These are phyloP conservation scores for Butyriboletus loyo DNA, from an alignment of 768 basidiomycete species.

Conservation along the genomic window DNA sequence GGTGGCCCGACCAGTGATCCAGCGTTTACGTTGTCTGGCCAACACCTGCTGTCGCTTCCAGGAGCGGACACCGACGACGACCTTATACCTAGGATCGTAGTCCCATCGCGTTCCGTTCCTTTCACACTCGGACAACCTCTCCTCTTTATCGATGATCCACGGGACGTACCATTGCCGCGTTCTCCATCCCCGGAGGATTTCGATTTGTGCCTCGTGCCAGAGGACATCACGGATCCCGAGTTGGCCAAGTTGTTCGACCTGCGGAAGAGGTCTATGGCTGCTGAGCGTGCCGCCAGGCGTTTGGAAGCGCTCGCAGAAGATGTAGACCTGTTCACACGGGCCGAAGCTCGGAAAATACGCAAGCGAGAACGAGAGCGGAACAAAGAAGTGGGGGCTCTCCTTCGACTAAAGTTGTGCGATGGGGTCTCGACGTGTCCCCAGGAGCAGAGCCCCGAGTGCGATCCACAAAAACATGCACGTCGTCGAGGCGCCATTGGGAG, in stretches of 20 bases:
- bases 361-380: conserved; percentile 54
- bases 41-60: conserved; percentile 37
- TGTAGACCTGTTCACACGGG: conserved; percentile 37
- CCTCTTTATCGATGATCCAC: conserved; percentile 43
- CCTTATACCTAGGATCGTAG: conserved; percentile 33
- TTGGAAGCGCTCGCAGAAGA: conserved; percentile 33
- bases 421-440: conserved; percentile 21
- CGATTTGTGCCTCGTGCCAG: conserved; percentile 34
- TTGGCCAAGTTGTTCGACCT: conserved; percentile 40
- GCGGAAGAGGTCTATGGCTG: conserved; percentile 34
- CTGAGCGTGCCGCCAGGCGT: conserved; percentile 32
- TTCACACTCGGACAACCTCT: conserved; percentile 27
- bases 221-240: conserved; percentile 36
- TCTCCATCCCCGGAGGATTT: conserved; percentile 45
- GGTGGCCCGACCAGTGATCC: conserved; percentile 16
- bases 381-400: conserved; percentile 52
- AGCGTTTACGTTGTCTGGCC: conserved; percentile 15
- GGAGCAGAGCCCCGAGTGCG: conserved; percentile 25
- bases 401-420: conserved; percentile 51
- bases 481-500: conserved; percentile 25
- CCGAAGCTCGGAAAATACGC: conserved; percentile 43
- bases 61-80: conserved; percentile 43
- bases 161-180: conserved; percentile 37
- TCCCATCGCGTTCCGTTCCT: conserved; percentile 8
- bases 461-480: conserved; percentile 16